phyloP scores from a whole-genome alignment of 768 basidiomycete species.

The Termitomyces sp. region DNA sequence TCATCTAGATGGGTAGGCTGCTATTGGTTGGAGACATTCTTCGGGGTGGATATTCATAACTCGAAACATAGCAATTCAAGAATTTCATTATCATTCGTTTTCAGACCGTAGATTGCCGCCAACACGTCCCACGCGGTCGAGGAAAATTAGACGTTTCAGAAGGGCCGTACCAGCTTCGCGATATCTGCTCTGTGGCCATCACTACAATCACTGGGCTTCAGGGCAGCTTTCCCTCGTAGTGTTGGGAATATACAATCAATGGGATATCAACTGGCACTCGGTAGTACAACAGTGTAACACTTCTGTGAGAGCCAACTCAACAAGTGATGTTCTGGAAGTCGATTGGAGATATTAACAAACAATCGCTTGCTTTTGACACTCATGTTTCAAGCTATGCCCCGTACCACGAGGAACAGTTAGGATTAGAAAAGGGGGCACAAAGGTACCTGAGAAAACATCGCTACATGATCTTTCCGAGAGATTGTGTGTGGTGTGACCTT shows the following conservation, averaged over 20 bases:
- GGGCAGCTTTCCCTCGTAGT: neutral
- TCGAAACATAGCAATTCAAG: neutral
- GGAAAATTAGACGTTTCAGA: neutral
- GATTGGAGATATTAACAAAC: too few relatives aligned
- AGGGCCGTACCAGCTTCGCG: neutral
- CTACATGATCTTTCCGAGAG: neutral
- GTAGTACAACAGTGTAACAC: too few relatives aligned
- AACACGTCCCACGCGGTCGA: neutral
- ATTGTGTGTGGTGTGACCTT: neutral
- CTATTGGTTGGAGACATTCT: neutral
- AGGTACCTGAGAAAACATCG: neutral
- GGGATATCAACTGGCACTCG: too few relatives aligned
- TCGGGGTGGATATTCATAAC: neutral
- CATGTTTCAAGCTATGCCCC: too few relatives aligned
- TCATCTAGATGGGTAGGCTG: neutral
- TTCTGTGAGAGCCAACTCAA: too few relatives aligned
- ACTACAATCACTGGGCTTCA: neutral
- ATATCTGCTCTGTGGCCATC: constrained; percentile 1
- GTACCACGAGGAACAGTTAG: neutral
- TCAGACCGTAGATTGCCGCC: neutral
- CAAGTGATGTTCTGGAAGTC: too few relatives aligned
- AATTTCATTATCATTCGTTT: neutral
- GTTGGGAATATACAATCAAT: neutral
- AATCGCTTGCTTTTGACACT: neutral
- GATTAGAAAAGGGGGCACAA: neutral